Evolutionary conservation across 1,284 basidiomycete species (phyloP), one percentile per base, ranked within the genome.

Genomic region (Ustilago sp.): DNA sequence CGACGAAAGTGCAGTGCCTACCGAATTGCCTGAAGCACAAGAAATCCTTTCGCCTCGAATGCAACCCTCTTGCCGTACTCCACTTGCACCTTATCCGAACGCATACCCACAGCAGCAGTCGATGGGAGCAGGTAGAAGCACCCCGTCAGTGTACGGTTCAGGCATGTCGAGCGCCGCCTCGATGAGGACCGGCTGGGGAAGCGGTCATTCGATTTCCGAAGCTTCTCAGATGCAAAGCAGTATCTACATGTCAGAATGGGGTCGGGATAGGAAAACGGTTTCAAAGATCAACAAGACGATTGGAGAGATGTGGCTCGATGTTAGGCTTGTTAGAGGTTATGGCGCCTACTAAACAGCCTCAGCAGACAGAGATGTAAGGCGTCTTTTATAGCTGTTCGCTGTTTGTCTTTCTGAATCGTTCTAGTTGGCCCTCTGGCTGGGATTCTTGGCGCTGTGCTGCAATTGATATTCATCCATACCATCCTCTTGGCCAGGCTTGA

Each of bases 261-360:
- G 70, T 17, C 47, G 68, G 15, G 75, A 77, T 45, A 47, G 75
- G 23, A 77, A 77, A 59, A 74, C 71, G 8, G 69, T 80, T 13
- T 63, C 73, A 53, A 80, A 79, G 71, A 68, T 82, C 57, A 71
- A 77, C 64, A 82, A 82, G 77, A 80, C 74, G 13, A 74, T 79
- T 36, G 80, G 80, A 17, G 70, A 68, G 55, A 69, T 80, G 72
- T 80, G 74, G 74, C 39, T 77, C 41, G 75, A 77, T n/a, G 64
- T 80, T 8, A 59, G 78, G 4, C 48, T 80, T 7, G 78, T 80
- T 12, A 58, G 78, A 17, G 74, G 61, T 1, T 58, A 62, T 23
- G 55, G 52, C 41, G 60, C 64, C 41, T 75, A 63, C 28, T 67
- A 43, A 58, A 8, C 6, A 56, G 36, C 4, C n/a, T 28, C 23